Evolutionary conservation across 352 stramenopile genomes (phyloP).

Genomic region (Phytophthora fragariaefolia): DNA sequence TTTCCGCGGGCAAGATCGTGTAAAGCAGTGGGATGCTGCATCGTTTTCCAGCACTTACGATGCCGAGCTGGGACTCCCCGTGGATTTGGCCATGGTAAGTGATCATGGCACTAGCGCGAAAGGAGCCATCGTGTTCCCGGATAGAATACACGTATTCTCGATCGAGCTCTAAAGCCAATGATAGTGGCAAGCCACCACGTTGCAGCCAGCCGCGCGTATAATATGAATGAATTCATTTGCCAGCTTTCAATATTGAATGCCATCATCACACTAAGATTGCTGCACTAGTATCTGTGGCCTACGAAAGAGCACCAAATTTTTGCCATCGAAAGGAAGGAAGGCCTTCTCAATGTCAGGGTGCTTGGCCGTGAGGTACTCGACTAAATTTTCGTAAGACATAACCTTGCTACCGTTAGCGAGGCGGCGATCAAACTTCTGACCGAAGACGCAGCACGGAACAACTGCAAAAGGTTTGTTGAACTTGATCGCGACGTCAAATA

Average conservation of each 20-base stretch:
- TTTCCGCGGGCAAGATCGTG: constrained; percentile 41
- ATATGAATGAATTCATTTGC: constrained; percentile 10
- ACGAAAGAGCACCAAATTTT: constrained; percentile 84
- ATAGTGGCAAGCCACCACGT: constrained; percentile 6
- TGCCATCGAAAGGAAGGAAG: constrained; percentile 83
- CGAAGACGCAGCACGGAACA: constrained; percentile 97
- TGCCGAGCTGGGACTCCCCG: constrained; percentile 21
- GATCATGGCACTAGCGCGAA: not conserved
- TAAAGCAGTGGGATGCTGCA: constrained; percentile 36
- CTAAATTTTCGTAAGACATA: constrained; percentile 77
- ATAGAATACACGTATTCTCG: constrained; percentile 39
- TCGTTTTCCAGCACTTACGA: constrained; percentile 13
- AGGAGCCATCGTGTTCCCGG: constrained; percentile 38
- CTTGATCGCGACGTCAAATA: constrained; percentile 91
- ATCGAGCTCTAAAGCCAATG: constrained; percentile 22
- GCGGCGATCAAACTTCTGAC: constrained; percentile 85
- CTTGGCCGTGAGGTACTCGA: constrained; percentile 84
- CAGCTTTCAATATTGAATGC: constrained; percentile 7
- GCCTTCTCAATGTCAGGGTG: constrained; percentile 59
- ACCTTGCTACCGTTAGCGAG: constrained; percentile 58
- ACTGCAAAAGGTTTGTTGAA: constrained; percentile 95
- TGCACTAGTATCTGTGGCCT: constrained; percentile 21
- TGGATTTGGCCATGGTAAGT: constrained; percentile 38
- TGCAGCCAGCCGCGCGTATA: not conserved
- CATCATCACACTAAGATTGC: not conserved